Evolutionary conservation across 129 eudicot species (phyloP), one percentile per base, ranked within the genome.

Genomic region (Artemisia argyi): DNA sequence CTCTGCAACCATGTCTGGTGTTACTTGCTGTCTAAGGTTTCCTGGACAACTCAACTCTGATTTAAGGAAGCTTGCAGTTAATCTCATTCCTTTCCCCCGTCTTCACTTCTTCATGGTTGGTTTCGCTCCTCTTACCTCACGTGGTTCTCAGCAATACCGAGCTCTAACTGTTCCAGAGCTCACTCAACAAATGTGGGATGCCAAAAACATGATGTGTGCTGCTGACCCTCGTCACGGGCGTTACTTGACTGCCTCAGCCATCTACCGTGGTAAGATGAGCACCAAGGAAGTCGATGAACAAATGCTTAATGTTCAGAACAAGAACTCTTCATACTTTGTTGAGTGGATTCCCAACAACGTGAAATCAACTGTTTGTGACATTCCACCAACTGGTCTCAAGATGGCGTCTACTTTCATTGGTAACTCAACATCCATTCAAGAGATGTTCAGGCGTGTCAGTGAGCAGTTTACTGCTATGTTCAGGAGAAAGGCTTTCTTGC

Each of bases 81-180:
- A 85, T 66, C 79, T 85, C 22, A 85, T 85, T 15, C 89, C 89
- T 46, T 84, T 84, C 81, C 85, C 89, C 0, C 82, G 86, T 61
- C 89, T 85, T 65, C 89, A 85, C 82, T 81, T 85, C 75, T 85
- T 85, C 72, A 85, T 84, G 89, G 89, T 84, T 39, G 89, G 89
- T 15, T 84, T 84, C 30, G 89, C 89, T 22, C 86, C 89, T 12
- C 84, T 85, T 5, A 85, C 89, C 47, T 85, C 89, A 20, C 84
- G 86, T 16, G 89, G 89, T 39, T 85, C 89, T 47, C 89, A 85
- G 71, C 89, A 85, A 63, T 85, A 85, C 84, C 83, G 86, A 4
- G 76, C 86, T 16, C 65, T 85, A 28, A 78, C 84, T 3, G 84
- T 85, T 32, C 89, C 89, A 1, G 89, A 85, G 61, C 83, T 85